phyloP scores from a whole-genome alignment of 1,284 basidiomycete species.

The Pseudozyma sp. region DNA sequence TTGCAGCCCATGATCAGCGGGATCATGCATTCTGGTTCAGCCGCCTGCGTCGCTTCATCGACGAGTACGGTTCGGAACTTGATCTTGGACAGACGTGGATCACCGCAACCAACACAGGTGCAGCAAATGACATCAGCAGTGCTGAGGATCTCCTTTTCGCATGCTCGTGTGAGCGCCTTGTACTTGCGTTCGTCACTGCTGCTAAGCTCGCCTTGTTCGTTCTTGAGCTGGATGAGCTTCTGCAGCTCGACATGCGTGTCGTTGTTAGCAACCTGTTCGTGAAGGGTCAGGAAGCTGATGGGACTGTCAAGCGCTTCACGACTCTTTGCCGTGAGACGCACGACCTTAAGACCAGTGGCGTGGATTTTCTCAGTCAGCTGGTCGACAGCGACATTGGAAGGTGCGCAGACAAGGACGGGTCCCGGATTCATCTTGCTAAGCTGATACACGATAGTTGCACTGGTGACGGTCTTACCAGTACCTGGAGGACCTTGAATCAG shows the following conservation, averaged over 20 bases:
- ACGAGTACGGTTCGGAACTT: conserved; percentile 99
- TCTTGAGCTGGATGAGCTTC: conserved; percentile 97
- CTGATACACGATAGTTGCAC: conserved; percentile 99
- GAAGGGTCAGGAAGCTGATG: conserved; percentile 91
- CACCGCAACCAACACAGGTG: conserved; percentile 97
- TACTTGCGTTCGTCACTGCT: conserved; percentile 97
- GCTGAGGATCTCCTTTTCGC: conserved; percentile 94
- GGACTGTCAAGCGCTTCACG: conserved; percentile 96
- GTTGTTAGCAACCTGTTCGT: conserved; percentile 96
- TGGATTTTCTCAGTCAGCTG: conserved; percentile 99
- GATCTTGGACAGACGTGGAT: conserved; percentile 92
- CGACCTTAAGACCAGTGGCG: conserved; percentile 94
- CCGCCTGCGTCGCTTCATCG: conserved; percentile 98
- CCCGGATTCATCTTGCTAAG: conserved; percentile 99
- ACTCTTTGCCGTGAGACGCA: conserved; percentile 95
- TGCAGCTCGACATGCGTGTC: conserved; percentile 81
- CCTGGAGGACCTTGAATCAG: conserved; percentile 95
- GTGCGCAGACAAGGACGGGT: conserved; percentile 97
- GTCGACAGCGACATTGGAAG: conserved; percentile 99
- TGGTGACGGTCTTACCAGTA: conserved; percentile 98
- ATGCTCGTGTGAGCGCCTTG: conserved; percentile 91
- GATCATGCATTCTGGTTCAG: conserved; percentile 99
- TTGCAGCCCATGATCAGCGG: conserved; percentile 97
- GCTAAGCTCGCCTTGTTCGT: conserved; percentile 95
- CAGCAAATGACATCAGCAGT: conserved; percentile 98